phyloP scores from a whole-genome alignment of 352 stramenopile species.

The Aphanomyces cochlioides region DNA sequence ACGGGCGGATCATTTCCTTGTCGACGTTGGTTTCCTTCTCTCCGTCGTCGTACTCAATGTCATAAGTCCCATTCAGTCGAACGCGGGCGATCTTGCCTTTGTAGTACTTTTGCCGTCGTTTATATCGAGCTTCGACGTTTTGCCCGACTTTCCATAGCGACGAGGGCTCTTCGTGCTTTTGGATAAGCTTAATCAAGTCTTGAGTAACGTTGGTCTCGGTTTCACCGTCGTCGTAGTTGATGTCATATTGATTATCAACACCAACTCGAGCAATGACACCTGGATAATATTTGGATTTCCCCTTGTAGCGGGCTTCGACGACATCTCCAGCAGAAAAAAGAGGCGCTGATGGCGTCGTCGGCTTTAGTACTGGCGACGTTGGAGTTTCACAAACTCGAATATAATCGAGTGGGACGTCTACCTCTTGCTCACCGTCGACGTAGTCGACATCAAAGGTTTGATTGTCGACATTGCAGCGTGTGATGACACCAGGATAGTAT shows the following conservation, averaged over 20 bases:
- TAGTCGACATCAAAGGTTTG: constrained; percentile 74
- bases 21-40: constrained; percentile 18
- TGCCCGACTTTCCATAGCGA: constrained; percentile 14
- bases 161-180: background rate
- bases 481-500: constrained; percentile 50
- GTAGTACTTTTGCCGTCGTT: constrained; percentile 28
- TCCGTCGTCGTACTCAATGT: constrained; percentile 28
- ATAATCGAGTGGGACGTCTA: constrained; percentile 50
- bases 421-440: constrained; percentile 70
- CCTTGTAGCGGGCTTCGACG: constrained; percentile 12
- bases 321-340: constrained; percentile 18
- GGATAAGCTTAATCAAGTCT: constrained; percentile 14
- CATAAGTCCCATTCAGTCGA: constrained; percentile 16
- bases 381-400: constrained; percentile 37
- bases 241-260: constrained; percentile 4
- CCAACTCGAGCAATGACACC: background rate
- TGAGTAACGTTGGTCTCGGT: constrained; percentile 4
- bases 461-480: constrained; percentile 35
- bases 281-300: constrained; percentile 23
- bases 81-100: constrained; percentile 10
- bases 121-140: constrained; percentile 27
- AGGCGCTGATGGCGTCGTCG: background rate
- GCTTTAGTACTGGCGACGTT: background rate
- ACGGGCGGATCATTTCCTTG: constrained; percentile 15
- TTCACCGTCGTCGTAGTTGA: constrained; percentile 25